phyloP scores from a whole-genome alignment of 495 filamentous ascomycete genomes.

The Cercophora scortea region DNA sequence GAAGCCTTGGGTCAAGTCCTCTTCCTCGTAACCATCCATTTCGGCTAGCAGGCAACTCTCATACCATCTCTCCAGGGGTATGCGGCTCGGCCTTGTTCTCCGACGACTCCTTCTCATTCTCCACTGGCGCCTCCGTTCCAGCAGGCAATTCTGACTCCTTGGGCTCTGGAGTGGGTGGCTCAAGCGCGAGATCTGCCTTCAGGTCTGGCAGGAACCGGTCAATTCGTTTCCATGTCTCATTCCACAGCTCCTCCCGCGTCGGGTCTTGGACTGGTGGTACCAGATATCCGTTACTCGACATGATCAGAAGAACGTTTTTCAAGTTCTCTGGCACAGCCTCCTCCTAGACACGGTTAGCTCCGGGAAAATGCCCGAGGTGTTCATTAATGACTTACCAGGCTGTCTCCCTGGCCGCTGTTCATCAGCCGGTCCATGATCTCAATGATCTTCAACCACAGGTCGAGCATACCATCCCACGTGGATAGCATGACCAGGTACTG shows the following conservation, averaged over 20 bases:
- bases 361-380: background rate
- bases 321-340: conserved; percentile 93
- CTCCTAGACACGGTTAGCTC: conserved; percentile 48
- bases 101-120: background rate
- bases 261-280: conserved; percentile 59
- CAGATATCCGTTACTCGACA: conserved; percentile 84
- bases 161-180: conserved; percentile 6
- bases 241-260: conserved; percentile 56
- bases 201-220: conserved; percentile 85
- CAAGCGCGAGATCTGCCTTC: conserved; percentile 40
- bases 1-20: no score
- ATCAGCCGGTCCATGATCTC: conserved; percentile 94
- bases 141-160: background rate
- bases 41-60: background rate
- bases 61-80: background rate
- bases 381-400: conserved; percentile 53
- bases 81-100: background rate
- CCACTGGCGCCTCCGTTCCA: background rate
- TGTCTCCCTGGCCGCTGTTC: conserved; percentile 91
- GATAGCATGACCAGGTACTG: conserved; percentile 83
- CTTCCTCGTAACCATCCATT: no score
- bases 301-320: conserved; percentile 94
- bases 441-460: conserved; percentile 86
- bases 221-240: conserved; percentile 79
- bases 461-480: conserved; percentile 85